These are phyloP conservation scores for Penicillium maclennaniae DNA, from an alignment of 495 filamentous ascomycete species.

Conservation along the genomic window DNA sequence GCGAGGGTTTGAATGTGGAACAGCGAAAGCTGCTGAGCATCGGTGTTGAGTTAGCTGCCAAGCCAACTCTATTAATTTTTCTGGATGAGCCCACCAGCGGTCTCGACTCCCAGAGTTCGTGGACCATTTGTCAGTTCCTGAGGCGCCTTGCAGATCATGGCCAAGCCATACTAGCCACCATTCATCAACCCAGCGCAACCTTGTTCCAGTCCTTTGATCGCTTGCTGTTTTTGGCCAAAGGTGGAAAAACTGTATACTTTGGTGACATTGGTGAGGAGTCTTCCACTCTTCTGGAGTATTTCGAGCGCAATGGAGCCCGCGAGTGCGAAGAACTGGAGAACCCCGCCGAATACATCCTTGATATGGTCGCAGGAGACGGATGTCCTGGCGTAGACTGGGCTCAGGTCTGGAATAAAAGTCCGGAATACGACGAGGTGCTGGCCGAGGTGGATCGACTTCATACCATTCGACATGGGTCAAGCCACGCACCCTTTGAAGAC, in stretches of 20 bases:
- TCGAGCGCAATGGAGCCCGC: conserved; percentile 66
- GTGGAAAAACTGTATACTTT: conserved; percentile 82
- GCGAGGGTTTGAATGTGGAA: conserved; percentile 79
- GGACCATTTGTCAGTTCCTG: conserved; percentile 75
- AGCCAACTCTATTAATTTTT: conserved; percentile 79
- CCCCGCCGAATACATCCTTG: conserved; percentile 89
- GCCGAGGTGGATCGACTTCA: conserved; percentile 63
- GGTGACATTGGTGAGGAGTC: conserved; percentile 78
- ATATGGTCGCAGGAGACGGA: conserved; percentile 53
- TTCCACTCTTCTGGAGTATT: conserved; percentile 64
- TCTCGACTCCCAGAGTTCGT: conserved; percentile 80
- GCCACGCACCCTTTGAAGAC: conserved; percentile 5
- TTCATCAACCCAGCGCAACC: conserved; percentile 88
- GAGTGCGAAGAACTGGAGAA: conserved; percentile 67
- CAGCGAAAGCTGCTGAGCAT: conserved; percentile 85
- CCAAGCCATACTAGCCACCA: conserved; percentile 85
- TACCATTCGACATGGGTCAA: conserved; percentile 29
- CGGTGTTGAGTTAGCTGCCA: conserved; percentile 84
- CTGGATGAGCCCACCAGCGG: conserved; percentile 90
- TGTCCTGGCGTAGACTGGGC: conserved; percentile 79
- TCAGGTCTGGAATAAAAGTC: conserved; percentile 65
- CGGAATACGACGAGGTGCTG: conserved; percentile 60
- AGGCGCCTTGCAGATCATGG: conserved; percentile 78
- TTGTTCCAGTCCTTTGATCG: conserved; percentile 90
- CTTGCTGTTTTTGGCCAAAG: conserved; percentile 74